Conservation (phyloP, 2,329 filamentous ascomycete species). For the Sarocladium brachiariae region DNA sequence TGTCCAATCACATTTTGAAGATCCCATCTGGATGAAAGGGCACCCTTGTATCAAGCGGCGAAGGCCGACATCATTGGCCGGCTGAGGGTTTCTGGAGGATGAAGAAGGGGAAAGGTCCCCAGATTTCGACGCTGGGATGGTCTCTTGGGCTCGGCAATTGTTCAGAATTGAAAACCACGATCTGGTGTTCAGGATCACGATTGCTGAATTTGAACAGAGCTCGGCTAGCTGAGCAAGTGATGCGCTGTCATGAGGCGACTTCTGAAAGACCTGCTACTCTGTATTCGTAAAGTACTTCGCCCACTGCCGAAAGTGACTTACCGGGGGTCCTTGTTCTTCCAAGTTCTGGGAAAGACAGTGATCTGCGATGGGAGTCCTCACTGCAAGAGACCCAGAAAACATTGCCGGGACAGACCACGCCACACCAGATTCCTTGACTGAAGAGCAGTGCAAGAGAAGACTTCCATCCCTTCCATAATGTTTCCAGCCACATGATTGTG, state of each 20-base stretch:
- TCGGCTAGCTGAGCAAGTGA: conserved; percentile 4
- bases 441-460: not conserved
- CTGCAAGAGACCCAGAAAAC: not conserved
- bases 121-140: not conserved
- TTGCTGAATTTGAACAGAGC: not conserved
- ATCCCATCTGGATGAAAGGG: not conserved
- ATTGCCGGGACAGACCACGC: not conserved
- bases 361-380: conserved; percentile 5
- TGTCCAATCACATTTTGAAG: not conserved
- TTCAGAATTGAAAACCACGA: not conserved
- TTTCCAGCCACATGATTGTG: conserved; percentile 7
- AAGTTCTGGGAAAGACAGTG: not conserved
- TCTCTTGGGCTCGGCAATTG: not conserved
- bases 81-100: not conserved
- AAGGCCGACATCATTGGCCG: not conserved
- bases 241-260: conserved; percentile 9
- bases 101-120: not conserved
- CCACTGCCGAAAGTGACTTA: conserved; percentile 1
- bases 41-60: not conserved
- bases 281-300: not conserved
- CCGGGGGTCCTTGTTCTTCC: conserved; percentile 3
- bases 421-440: not conserved
- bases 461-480: not conserved
- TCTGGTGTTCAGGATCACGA: not conserved
- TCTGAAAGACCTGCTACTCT: not conserved